Evolutionary conservation across 2,329 filamentous ascomycete genomes (phyloP).

Genomic region (Ambrosiella cleistominuta): DNA sequence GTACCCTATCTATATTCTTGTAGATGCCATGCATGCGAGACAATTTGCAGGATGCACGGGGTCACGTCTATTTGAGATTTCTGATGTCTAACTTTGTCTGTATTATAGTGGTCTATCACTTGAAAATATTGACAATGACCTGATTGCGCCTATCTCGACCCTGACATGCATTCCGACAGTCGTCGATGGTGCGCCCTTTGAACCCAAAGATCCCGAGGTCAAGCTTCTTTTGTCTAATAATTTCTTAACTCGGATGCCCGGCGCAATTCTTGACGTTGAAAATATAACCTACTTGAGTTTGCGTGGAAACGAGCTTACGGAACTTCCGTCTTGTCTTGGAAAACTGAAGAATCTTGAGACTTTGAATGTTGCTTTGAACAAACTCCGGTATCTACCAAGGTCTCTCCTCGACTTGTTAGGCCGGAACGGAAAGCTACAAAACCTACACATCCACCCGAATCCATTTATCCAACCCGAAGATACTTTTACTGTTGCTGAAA

Average conservation of each 20-base stretch:
- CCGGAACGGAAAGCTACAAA: slow-evolving; percentile 26
- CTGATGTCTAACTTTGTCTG: slow-evolving; percentile 9
- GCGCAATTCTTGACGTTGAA: slow-evolving; percentile 42
- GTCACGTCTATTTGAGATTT: not conserved
- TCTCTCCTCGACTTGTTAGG: slow-evolving; percentile 42
- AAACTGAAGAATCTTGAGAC: slow-evolving; percentile 40
- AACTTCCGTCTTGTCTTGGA: slow-evolving; percentile 42
- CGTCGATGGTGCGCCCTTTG: slow-evolving; percentile 39
- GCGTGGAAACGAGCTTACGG: slow-evolving; percentile 42
- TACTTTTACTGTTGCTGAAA: slow-evolving; percentile 9
- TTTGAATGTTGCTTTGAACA: slow-evolving; percentile 50
- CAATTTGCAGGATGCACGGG: not conserved
- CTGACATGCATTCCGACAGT: slow-evolving; percentile 38
- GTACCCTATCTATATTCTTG: not conserved
- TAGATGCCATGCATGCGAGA: not conserved
- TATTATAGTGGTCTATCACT: slow-evolving; percentile 27
- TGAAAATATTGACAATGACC: slow-evolving; percentile 35
- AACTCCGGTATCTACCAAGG: slow-evolving; percentile 40
- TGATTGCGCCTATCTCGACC: slow-evolving; percentile 37
- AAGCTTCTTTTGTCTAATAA: slow-evolving; percentile 47
- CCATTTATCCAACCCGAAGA: slow-evolving; percentile 33
- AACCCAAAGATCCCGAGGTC: slow-evolving; percentile 38
- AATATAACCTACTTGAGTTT: slow-evolving; percentile 48
- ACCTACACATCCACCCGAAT: slow-evolving; percentile 44
- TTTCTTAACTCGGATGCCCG: slow-evolving; percentile 35